Evolutionary conservation across 2,329 filamentous ascomycete species (phyloP), one percentile per base, ranked within the genome.

Genomic region (Talaromyces sp.): DNA sequence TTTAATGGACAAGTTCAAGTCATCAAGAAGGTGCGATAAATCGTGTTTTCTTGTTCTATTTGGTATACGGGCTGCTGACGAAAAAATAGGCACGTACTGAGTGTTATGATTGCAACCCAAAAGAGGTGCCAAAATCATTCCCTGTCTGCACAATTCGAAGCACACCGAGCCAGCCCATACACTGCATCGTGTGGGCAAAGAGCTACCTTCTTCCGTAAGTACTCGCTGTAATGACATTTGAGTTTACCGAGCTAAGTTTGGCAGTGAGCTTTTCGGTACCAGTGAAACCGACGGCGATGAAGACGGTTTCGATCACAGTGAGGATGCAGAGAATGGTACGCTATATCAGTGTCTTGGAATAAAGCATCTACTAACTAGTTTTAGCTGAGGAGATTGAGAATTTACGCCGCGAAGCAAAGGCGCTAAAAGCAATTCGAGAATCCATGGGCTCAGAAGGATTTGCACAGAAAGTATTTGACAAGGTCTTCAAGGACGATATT

Each of bases 131-230:
- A 6, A 98, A 97, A 76, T 90, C 90, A 1, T 98, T 96, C 73
- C 93, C 95, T 1, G 93, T 98, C 49, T 99, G 95, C 81, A 99
- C 95, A 1, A 98, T 99, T 72, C 88, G 95, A 76, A 97, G 92
- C 76, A 99, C 93, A 0, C 95, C 95, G 0, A 96, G 91, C 69
- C 94, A 98, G 73, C 92, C 94, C 0, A 98, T 99, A 50, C 95
- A 99, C 79, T 98, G 95, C 80, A 99, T 99, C 67, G 94, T 99
- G 2, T 99, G 95, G 95, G 94, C 87, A 22, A 99, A 98, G 80
- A 97, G 93, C 76, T 99, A 98, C 76, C 84, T 99, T 9, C 86
- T 99, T 67, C 95, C 92, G 84, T 82, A 72, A 67, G 74, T 68
- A 50, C n/a, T 43, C 14, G 43, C 45, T n/a, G 16, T 41, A 1